Conservation (phyloP, 345 rosid species). For the Streptanthus diversifolius region DNA sequence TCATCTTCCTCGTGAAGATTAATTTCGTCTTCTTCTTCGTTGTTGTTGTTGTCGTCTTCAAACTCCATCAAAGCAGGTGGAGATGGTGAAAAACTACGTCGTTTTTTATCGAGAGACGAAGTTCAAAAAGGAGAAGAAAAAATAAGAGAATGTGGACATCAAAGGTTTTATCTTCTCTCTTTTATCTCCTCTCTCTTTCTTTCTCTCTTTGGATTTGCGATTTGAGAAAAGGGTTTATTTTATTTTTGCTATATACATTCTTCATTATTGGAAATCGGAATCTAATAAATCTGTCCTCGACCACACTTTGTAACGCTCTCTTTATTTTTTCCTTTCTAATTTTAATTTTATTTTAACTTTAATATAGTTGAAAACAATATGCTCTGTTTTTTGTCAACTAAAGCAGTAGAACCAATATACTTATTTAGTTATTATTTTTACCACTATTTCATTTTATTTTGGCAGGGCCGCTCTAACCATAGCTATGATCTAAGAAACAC, state of each 20-base stretch:
- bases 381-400: constrained; percentile 6
- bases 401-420: background rate
- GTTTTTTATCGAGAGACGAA: constrained; percentile 18
- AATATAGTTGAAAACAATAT: background rate
- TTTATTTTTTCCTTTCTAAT: constrained; percentile 7
- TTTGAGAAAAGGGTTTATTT: background rate
- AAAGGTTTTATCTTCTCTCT: constrained; percentile 17
- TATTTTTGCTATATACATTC: background rate
- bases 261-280: constrained; percentile 34
- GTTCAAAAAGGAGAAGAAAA: constrained; percentile 8
- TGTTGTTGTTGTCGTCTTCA: constrained; percentile 38
- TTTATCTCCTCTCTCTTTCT: background rate
- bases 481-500: background rate
- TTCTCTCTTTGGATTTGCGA: constrained; percentile 5
- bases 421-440: no score
- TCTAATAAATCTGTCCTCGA: constrained; percentile 31
- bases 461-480: background rate
- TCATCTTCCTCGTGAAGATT: constrained; percentile 37
- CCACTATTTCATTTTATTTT: background rate
- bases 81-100: constrained; percentile 23
- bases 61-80: constrained; percentile 23
- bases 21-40: constrained; percentile 61
- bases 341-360: background rate
- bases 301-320: constrained; percentile 36
- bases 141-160: constrained; percentile 46